Conservation (phyloP, 1,284 basidiomycete species). For the Fomitiporia mediterranea region DNA sequence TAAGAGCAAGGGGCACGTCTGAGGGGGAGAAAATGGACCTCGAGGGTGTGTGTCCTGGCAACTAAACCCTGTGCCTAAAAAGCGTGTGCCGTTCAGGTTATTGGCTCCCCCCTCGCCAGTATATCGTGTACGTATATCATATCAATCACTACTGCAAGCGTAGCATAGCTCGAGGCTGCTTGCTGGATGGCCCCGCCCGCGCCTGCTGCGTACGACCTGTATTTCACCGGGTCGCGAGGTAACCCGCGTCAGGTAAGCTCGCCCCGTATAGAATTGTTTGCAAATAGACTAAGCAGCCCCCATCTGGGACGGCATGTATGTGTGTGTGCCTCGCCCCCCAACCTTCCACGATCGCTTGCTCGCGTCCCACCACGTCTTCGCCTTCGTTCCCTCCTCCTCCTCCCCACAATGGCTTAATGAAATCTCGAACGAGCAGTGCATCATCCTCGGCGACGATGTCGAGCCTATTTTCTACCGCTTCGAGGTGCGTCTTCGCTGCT, state of each 20-base stretch:
- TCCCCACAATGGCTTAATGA: conserved; percentile 12
- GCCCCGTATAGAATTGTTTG: conserved; percentile 25
- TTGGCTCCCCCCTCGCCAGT: too few species aligned
- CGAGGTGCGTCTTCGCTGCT: conserved; percentile 29
- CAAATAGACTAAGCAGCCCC: conserved; percentile 5
- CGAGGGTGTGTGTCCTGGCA: too few species aligned
- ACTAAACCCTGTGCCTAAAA: too few species aligned
- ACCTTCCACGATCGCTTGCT: not conserved
- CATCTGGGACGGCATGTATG: too few species aligned
- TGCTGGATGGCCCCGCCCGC: conserved; percentile 16
- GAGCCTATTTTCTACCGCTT: conserved; percentile 61
- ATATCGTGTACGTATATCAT: too few species aligned
- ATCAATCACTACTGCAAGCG: not conserved
- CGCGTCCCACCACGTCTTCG: not conserved
- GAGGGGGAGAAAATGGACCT: not conserved
- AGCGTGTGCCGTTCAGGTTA: too few species aligned
- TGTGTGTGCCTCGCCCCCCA: not conserved
- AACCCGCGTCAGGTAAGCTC: conserved; percentile 46
- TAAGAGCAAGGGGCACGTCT: not conserved
- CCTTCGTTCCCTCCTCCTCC: not conserved
- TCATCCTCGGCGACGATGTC: conserved; percentile 61
- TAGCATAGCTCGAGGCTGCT: too few species aligned
- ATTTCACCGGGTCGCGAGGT: conserved; percentile 60
- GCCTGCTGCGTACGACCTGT: conserved; percentile 48
- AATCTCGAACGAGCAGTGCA: conserved; percentile 31